phyloP scores from a whole-genome alignment of 1,284 basidiomycete species.

The Cystobasidium sp. region DNA sequence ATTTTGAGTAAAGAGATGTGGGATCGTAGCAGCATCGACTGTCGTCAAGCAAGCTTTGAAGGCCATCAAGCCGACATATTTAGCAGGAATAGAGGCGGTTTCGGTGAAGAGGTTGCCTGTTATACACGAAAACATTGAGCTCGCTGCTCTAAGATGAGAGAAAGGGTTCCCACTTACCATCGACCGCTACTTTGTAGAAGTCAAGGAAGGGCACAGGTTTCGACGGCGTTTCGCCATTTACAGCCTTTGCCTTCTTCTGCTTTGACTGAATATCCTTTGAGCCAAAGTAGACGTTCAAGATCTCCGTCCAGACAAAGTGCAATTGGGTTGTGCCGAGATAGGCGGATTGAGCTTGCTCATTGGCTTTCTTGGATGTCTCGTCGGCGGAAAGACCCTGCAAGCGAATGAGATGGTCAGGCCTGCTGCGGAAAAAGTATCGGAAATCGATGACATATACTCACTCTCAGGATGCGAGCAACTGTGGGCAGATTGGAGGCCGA shows the following conservation, averaged over 20 bases:
- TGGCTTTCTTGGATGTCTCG: constrained; percentile 59
- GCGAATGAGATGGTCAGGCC: neutral
- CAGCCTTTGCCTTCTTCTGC: constrained; percentile 34
- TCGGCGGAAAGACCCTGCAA: constrained; percentile 31
- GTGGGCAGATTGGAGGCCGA: constrained; percentile 68
- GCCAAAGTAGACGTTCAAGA: constrained; percentile 76
- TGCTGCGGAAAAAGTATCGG: neutral
- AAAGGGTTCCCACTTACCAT: constrained; percentile 65
- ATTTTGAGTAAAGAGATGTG: constrained; percentile 90
- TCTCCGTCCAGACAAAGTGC: constrained; percentile 87
- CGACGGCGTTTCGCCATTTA: constrained; percentile 46
- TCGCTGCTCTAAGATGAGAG: neutral
- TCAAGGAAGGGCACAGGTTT: constrained; percentile 76
- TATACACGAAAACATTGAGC: neutral
- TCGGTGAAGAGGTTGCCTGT: constrained; percentile 32
- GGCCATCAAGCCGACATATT: constrained; percentile 42
- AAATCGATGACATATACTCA: constrained; percentile 53
- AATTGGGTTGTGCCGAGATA: constrained; percentile 79
- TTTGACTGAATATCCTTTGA: constrained; percentile 46
- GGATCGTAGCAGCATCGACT: constrained; percentile 58
- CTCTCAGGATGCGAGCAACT: constrained; percentile 81
- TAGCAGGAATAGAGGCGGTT: constrained; percentile 14
- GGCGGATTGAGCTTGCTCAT: constrained; percentile 57
- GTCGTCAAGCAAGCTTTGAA: constrained; percentile 26
- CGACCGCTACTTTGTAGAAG: constrained; percentile 86